Evolutionary conservation across 208 protist species (phyloP).

Genomic region (Acanthamoeba divionensis): DNA sequence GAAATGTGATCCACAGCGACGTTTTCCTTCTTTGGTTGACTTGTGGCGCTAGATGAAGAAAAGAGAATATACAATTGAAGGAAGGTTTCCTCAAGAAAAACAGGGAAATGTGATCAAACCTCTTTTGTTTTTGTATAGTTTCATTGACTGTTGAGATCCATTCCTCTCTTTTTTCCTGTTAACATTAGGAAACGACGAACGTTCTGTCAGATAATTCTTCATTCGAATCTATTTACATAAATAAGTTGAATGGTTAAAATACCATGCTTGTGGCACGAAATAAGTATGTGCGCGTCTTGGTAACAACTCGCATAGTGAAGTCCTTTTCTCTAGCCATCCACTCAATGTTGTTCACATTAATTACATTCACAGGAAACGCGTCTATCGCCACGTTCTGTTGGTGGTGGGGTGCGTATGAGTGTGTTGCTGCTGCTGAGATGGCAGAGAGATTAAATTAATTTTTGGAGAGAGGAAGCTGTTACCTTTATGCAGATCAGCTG

Average conservation of each 20-base stretch:
- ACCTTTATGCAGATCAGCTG: constrained; percentile 19
- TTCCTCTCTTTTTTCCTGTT: not conserved
- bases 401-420: not conserved
- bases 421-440: not conserved
- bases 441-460: not conserved
- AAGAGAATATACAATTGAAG: not conserved
- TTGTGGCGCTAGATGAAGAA: not conserved
- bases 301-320: not conserved
- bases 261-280: not conserved
- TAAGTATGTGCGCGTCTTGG: not conserved
- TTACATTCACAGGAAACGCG: constrained; percentile 14
- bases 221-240: not conserved
- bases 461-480: not conserved
- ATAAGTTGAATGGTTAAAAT: not conserved
- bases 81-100: not conserved
- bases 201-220: not conserved
- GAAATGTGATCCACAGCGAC: not conserved
- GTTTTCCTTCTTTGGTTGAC: not conserved
- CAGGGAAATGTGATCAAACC: not conserved
- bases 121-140: not conserved
- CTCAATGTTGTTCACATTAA: not conserved
- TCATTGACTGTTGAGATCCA: not conserved
- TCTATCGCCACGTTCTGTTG: not conserved
- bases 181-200: not conserved
- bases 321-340: not conserved